phyloP scores from a whole-genome alignment of 208 protist species.

The Balamuthia mandrillaris region DNA sequence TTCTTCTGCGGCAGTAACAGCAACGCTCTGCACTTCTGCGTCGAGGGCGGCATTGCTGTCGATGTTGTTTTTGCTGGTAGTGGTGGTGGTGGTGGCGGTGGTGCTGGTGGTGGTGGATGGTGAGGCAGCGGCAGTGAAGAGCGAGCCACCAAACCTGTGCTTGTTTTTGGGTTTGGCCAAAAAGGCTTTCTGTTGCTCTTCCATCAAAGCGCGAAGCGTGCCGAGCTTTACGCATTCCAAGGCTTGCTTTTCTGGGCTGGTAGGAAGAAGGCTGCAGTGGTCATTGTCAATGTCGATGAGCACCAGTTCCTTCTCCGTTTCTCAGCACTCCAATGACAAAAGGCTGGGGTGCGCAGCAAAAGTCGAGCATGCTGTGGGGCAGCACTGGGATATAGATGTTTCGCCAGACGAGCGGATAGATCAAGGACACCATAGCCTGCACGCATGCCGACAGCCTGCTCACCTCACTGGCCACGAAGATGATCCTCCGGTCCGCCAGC shows the following conservation, averaged over 20 bases:
- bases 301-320: not conserved
- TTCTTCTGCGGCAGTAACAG: no score
- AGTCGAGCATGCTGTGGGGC: not conserved
- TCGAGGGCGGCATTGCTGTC: no score
- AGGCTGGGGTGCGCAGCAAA: slow-evolving; percentile 36
- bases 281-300: not conserved
- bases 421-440: not conserved
- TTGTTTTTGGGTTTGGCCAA: no score
- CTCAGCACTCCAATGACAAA: slow-evolving; percentile 11
- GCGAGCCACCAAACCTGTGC: no score
- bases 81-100: no score
- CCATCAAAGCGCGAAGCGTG: no score
- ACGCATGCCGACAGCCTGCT: slow-evolving; percentile 25
- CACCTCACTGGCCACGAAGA: not conserved
- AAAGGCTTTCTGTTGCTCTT: not conserved
- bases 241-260: not conserved
- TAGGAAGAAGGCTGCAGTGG: not conserved
- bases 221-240: not conserved
- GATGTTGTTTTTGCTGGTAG: no score
- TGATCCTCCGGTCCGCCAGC: not conserved
- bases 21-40: no score
- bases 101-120: no score
- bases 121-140: no score
- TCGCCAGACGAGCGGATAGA: slow-evolving; percentile 33
- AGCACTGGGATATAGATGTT: slow-evolving; percentile 41